Base-by-base conservation (phyloP, 148 eudicot genomes). In the Rhododendron mucronatum region DNA sequence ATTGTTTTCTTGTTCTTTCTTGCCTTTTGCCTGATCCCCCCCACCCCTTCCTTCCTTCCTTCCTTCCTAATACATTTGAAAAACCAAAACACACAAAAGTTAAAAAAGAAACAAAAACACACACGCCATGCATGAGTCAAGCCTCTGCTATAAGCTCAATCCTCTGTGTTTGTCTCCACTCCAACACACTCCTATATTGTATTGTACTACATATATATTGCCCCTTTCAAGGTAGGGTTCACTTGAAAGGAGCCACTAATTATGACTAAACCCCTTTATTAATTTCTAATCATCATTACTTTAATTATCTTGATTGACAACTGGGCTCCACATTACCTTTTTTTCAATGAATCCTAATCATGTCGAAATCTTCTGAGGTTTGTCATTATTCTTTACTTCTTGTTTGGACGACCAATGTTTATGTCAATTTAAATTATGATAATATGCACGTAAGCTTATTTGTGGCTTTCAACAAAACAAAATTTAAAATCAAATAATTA, bases 1-100 rank as follows among this genome's bases (percentile, higher is more conserved):
- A 8, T 55, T 55, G 86, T 87, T 83, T 89, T 87, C 80, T 80
- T 87, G 89, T 69, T 28, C 55, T 69, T 75, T 86, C 88, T 83
- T 84, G 90, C 87, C 87, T 89, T 26, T 55, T 39, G 77, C 86
- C 47, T 75, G 16, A 71, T 37, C 39, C 39, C 39, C 39, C 39
- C 39, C 39, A 30, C 30, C 30, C n/a, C n/a, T 35, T 1, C 50
- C 69, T 33, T 33, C 33, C 33, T 33, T 33, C 33, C 35, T 33
- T 33, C 84, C 84, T 69, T 84, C 48, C 33, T 57, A 59, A 86
- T 50, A 61, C 61, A 47, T 21, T 83, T 53, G 47, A 61, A 63
- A 79, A 23, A 59, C 1, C 78, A 37, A 5, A 76, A 76, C 28
- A 59, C 61, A 12, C 7, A 81, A 28, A 77, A 80, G 41, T 3